Conservation (phyloP, 179 eudicot genomes). For the Carnegiea gigantea region DNA sequence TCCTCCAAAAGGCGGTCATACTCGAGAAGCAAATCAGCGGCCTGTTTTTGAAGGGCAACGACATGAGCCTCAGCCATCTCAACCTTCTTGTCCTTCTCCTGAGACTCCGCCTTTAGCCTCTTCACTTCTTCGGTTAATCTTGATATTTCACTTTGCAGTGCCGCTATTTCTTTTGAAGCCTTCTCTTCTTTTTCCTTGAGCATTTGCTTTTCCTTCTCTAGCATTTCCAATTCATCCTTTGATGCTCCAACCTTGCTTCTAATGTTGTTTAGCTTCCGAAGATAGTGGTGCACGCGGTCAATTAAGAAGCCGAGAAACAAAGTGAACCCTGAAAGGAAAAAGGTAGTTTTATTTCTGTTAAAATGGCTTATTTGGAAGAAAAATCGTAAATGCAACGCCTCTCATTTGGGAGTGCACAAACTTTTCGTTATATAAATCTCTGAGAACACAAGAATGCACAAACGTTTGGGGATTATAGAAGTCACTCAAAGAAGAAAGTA, state of each 20-base stretch:
- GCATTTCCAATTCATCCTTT: slow-evolving; percentile 70
- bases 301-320: slow-evolving; percentile 84
- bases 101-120: slow-evolving; percentile 62
- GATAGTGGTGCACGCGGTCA: slow-evolving; percentile 92
- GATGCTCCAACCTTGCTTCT: slow-evolving; percentile 59
- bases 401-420: not conserved
- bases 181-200: slow-evolving; percentile 80
- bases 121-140: slow-evolving; percentile 48
- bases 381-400: not conserved
- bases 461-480: too few relatives aligned
- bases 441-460: not conserved
- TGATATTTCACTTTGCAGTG: slow-evolving; percentile 53
- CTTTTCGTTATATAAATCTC: not conserved
- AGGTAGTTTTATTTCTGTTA: not conserved
- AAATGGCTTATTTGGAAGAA: not conserved
- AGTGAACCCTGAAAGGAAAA: slow-evolving; percentile 63
- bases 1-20: slow-evolving; percentile 90
- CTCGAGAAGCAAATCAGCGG: slow-evolving; percentile 92
- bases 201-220: slow-evolving; percentile 65
- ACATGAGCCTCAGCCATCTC: slow-evolving; percentile 94
- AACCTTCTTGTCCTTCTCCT: slow-evolving; percentile 70
- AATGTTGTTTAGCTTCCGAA: slow-evolving; percentile 53
- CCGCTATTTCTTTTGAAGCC: slow-evolving; percentile 50
- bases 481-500: too few relatives aligned
- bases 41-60: slow-evolving; percentile 87